Evolutionary conservation across 306 rosid genomes (phyloP), one percentile per base, ranked within the genome.

Genomic region (Trifolium pratense): DNA sequence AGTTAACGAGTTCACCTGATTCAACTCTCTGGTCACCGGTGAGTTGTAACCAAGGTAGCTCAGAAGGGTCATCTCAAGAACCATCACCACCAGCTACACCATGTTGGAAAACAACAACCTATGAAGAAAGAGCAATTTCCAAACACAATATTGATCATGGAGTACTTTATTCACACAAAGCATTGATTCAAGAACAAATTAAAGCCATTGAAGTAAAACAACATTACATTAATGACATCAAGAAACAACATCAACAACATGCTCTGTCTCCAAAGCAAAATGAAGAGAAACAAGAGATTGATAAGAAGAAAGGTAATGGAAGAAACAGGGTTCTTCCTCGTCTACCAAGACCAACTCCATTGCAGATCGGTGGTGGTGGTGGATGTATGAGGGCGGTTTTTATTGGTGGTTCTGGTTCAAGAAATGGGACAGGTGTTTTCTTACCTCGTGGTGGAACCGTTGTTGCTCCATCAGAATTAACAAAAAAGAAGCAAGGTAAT

Each of bases 391-490:
- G 79, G 25, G 84, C 86, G 2, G 55, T 79, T 29, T 89, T 82
- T 53, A 74, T 79, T 0, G 85, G 81, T 9, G 80, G 85, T 37
- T 52, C 92, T 18, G 80, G 72, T 39, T 65, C 84, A 0, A 78
- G 68, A 66, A 49, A 75, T 48, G 99, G 99, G 59, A 94, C 99
- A 1, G 99, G 99, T 0, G 97, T 94, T 4, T 94, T 91, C 86
- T 78, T 93, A 75, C 87, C 87, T 5, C 80, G 84, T 60, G 46
- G 16, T 17, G 81, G 75, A 55, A 85, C 92, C 37, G 23, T 13
- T 42, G 43, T 14, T 23, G 13, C 80, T 42, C 68, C 84, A 14
- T 48, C 84, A 2, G 64, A 80, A 39, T 57, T 78, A 63, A 75
- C 68, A 7, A 77, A 56, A 34, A 76, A 56, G 40, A 84, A 84